A percentile compares a stretch with the other conserved stretches of the same genome.
Conservation (phyloP, 495 filamentous ascomycete genomes). For the Rostrohypoxylon terebratum region DNA sequence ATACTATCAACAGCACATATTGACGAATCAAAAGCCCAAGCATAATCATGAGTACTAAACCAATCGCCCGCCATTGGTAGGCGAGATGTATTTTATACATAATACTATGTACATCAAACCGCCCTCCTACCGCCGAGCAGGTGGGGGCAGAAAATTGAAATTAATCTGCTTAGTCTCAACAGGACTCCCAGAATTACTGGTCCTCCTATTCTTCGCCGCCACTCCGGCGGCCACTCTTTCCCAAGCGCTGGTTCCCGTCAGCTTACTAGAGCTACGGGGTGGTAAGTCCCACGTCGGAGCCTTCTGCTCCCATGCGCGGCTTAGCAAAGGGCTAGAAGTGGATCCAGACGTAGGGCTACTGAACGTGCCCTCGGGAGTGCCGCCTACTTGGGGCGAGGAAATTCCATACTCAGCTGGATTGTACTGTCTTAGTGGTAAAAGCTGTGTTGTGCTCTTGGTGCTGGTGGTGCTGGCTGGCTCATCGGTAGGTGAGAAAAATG, state of each 20-base stretch:
- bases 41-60: background rate
- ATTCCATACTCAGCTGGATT: slow-evolving; percentile 57
- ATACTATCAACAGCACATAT: background rate
- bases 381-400: slow-evolving; percentile 33
- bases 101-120: slow-evolving; percentile 6
- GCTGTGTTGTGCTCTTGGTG: slow-evolving; percentile 52
- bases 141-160: slow-evolving; percentile 48
- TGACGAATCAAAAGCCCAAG: background rate
- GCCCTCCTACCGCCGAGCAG: slow-evolving; percentile 28
- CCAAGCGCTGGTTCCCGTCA: slow-evolving; percentile 30
- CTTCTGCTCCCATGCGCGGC: slow-evolving; percentile 43
- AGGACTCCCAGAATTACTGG: slow-evolving; percentile 46
- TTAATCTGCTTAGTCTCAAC: slow-evolving; percentile 48
- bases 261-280: slow-evolving; percentile 28
- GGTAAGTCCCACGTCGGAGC: slow-evolving; percentile 32
- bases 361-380: slow-evolving; percentile 33
- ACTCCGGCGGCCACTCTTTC: slow-evolving; percentile 36
- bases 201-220: slow-evolving; percentile 37
- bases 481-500: slow-evolving; percentile 49
- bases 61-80: too few species aligned
- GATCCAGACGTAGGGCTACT: slow-evolving; percentile 51
- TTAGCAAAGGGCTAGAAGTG: slow-evolving; percentile 52
- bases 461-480: slow-evolving; percentile 50
- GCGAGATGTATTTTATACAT: background rate
- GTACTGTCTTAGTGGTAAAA: slow-evolving; percentile 53